phyloP scores from a whole-genome alignment of 805 yeast species.

The Helenozyma baotianmanensis region DNA sequence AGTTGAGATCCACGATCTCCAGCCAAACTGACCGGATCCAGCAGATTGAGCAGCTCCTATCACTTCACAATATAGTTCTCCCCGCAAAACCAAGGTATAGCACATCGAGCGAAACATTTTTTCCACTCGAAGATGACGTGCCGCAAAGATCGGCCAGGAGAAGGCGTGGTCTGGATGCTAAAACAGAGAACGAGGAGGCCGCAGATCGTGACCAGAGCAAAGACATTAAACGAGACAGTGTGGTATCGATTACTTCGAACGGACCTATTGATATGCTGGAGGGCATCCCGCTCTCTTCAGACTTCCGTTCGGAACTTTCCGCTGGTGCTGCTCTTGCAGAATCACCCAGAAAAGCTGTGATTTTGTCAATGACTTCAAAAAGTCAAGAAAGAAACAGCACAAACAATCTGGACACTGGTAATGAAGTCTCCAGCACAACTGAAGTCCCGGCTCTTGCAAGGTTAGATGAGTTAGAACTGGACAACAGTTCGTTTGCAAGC shows the following conservation, averaged over 20 bases:
- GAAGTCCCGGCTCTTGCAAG: no score
- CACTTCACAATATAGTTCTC: no score
- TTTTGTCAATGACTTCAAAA: no score
- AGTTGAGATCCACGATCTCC: slow-evolving; percentile 20
- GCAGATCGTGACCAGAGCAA: background rate
- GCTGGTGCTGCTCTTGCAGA: slow-evolving; percentile 2
- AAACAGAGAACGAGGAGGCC: background rate
- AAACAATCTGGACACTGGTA: no score
- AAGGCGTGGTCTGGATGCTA: slow-evolving; percentile 2
- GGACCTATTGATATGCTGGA: slow-evolving; percentile 9
- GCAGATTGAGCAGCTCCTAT: slow-evolving; percentile 4
- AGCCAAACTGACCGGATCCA: slow-evolving; percentile 4
- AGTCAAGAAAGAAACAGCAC: no score
- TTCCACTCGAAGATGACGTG: slow-evolving; percentile 10
- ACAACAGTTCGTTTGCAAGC: no score
- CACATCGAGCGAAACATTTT: no score
- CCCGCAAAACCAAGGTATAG: no score
- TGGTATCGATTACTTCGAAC: slow-evolving; percentile 10
- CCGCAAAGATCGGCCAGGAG: slow-evolving; percentile 28
- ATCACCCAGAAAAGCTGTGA: slow-evolving; percentile 1
- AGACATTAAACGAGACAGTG: slow-evolving; percentile 5
- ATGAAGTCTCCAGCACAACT: no score
- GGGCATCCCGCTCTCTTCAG: slow-evolving; percentile 8
- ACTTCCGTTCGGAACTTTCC: slow-evolving; percentile 8
- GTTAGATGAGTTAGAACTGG: no score